Conservation (phyloP, 208 protist genomes). For the Trypanosomatidae sp. region DNA sequence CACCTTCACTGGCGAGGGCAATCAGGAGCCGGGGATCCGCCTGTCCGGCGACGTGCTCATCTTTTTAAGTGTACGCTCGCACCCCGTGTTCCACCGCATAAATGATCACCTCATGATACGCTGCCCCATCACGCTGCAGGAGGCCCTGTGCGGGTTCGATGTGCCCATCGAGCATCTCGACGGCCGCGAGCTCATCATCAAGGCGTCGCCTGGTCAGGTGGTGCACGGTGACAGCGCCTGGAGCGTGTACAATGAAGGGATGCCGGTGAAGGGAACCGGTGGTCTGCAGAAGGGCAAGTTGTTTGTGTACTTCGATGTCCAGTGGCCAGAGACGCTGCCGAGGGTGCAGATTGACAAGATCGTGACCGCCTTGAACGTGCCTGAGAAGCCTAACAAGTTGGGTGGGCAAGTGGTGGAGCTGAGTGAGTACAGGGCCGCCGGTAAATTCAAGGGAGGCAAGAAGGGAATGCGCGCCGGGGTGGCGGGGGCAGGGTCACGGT, state of each 20-base stretch:
- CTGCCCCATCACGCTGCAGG: slow-evolving; percentile 84
- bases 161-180: slow-evolving; percentile 92
- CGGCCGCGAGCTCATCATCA: slow-evolving; percentile 70
- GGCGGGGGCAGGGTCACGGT: slow-evolving; percentile 3
- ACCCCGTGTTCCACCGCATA: slow-evolving; percentile 91
- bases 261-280: slow-evolving; percentile 83
- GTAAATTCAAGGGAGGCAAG: slow-evolving; percentile 20
- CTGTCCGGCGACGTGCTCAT: slow-evolving; percentile 97
- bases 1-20: slow-evolving; percentile 94
- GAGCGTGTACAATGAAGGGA: slow-evolving; percentile 85
- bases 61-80: slow-evolving; percentile 91
- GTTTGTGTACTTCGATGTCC: slow-evolving; percentile 82
- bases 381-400: slow-evolving; percentile 40
- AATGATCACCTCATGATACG: slow-evolving; percentile 94
- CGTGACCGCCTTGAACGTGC: slow-evolving; percentile 39
- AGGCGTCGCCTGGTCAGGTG: slow-evolving; percentile 65
- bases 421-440: slow-evolving; percentile 20
- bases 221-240: slow-evolving; percentile 74
- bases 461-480: slow-evolving; percentile 18
- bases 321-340: slow-evolving; percentile 75
- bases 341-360: slow-evolving; percentile 33
- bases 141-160: slow-evolving; percentile 94
- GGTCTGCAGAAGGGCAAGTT: slow-evolving; percentile 78
- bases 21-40: slow-evolving; percentile 85
- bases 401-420: slow-evolving; percentile 71